A percentile compares a stretch with the other conserved stretches of the same genome.
Evolutionary conservation across 768 basidiomycete species (phyloP).

Genomic region (Megacollybia marginata): DNA sequence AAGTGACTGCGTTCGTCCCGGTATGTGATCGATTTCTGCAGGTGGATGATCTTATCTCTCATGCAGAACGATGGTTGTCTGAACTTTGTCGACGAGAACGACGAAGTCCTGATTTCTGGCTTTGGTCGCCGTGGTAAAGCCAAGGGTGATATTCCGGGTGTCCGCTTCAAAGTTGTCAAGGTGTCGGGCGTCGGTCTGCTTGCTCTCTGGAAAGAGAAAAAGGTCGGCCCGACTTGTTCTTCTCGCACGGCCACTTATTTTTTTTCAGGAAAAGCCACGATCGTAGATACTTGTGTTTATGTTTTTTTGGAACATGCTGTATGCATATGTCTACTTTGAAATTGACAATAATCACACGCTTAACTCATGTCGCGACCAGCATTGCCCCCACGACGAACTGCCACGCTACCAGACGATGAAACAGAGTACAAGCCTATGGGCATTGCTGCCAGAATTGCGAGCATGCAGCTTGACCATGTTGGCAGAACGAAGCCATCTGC

Average conservation of each 20-base stretch:
- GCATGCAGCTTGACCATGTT: slow-evolving; percentile 18
- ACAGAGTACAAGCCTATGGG: slow-evolving; percentile 6
- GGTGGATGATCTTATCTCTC: slow-evolving; percentile 1
- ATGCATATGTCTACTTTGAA: neutral
- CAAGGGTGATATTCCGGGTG: slow-evolving; percentile 99
- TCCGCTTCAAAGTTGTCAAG: slow-evolving; percentile 99
- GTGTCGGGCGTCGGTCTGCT: slow-evolving; percentile 98
- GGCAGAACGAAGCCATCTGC: slow-evolving; percentile 4
- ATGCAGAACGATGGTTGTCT: slow-evolving; percentile 89
- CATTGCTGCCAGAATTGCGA: slow-evolving; percentile 26
- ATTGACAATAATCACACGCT: too few species aligned
- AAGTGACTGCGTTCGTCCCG: slow-evolving; percentile 99
- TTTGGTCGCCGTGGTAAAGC: slow-evolving; percentile 99
- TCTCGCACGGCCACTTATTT: neutral
- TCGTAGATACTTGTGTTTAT: slow-evolving; percentile 26
- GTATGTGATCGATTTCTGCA: slow-evolving; percentile 37
- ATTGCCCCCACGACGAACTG: slow-evolving; percentile 7
- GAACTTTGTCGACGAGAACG: slow-evolving; percentile 99
- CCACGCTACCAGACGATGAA: slow-evolving; percentile 6
- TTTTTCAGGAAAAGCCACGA: slow-evolving; percentile 64
- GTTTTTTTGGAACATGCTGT: too few species aligned
- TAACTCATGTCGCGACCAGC: slow-evolving; percentile 10
- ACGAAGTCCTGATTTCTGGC: slow-evolving; percentile 98
- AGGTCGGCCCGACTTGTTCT: slow-evolving; percentile 43
- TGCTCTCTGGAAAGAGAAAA: slow-evolving; percentile 99